Percentiles rank a stretch among this genome's conserved stretches.
phyloP scores from a whole-genome alignment of 1,284 basidiomycete species.

The Entoloma clypeatum region DNA sequence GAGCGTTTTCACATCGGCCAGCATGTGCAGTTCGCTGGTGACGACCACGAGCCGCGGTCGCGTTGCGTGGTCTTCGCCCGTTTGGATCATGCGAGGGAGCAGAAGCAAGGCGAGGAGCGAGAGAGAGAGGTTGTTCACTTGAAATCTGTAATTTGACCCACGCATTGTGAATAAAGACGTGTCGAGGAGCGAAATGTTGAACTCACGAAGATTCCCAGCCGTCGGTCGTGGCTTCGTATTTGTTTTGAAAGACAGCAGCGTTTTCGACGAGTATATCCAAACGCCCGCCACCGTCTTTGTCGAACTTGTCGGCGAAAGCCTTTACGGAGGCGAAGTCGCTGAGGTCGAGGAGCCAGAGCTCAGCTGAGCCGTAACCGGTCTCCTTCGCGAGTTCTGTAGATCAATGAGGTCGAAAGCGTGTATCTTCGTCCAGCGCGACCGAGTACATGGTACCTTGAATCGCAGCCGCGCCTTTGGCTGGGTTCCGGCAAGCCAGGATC shows the following conservation, averaged over 20 bases:
- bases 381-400: conserved; percentile 27
- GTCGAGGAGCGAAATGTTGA: too few relatives aligned
- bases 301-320: conserved; percentile 32
- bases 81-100: conserved; percentile 36
- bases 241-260: conserved; percentile 22
- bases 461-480: conserved; percentile 16
- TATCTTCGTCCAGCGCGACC: neutral
- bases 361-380: conserved; percentile 27
- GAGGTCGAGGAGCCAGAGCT: conserved; percentile 37
- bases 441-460: conserved; percentile 9
- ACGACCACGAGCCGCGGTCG: conserved; percentile 34
- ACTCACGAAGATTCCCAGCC: conserved; percentile 37
- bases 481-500: conserved; percentile 19
- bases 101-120: conserved; percentile 35
- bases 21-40: conserved; percentile 32
- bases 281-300: conserved; percentile 30
- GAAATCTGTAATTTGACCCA: too few relatives aligned
- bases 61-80: conserved; percentile 23
- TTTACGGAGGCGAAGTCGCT: conserved; percentile 34
- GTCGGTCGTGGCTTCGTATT: conserved; percentile 31
- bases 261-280: conserved; percentile 40
- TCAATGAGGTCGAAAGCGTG: neutral
- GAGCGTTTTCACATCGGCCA: conserved; percentile 17
- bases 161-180: too few relatives aligned
- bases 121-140: conserved; percentile 39